Base-by-base conservation (phyloP, 257 asterid genomes). In the Plectranthus barbatus region DNA sequence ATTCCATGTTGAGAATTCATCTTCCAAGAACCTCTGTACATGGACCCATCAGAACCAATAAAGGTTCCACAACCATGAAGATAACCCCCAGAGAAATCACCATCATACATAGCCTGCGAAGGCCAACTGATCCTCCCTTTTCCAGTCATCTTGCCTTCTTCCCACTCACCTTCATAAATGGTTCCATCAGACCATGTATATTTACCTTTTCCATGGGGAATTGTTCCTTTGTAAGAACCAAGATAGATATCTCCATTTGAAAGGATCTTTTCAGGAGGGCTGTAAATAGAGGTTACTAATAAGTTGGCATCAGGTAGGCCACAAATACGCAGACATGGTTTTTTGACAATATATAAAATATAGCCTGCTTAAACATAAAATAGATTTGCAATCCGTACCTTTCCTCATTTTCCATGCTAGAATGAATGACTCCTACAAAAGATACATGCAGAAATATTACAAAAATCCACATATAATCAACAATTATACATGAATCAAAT, bases 151-250 rank as follows among this genome's bases (percentile, higher is more conserved):
- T 87, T 90, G 71, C 99, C 99, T 56, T 74, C 83, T 64, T 70
- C 91, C 97, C 97, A 93, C 12, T 86, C 93, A 67, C 99, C 99
- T 64, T 84, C 90, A 66, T 87, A 90, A 68, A 79, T 45, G 4
- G 94, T 82, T 75, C 99, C 95, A 65, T 93, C 83, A n/a, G 80
- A 67, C 97, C 99, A 93, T 26, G 74, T 83, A 73, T 93, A 93
- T 61, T 73, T 85, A 71, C 96, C 97, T 70, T 82, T 83, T 63
- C 91, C 94, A 58, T 90, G 87, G 17, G 96, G 88, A 61, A 83
- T 68, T 56, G 31, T 67, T 70, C 81, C 84, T 73, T 77, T 74
- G 68, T 79, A 72, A 70, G 58, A 65, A 46, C 99, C 97, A 64
- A 50, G 29, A 73, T 93, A 93, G 45, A 65, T 76, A 73, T 90